phyloP scores from a whole-genome alignment of 139 green algal species.

The Pseudopediastrum boryanum region DNA sequence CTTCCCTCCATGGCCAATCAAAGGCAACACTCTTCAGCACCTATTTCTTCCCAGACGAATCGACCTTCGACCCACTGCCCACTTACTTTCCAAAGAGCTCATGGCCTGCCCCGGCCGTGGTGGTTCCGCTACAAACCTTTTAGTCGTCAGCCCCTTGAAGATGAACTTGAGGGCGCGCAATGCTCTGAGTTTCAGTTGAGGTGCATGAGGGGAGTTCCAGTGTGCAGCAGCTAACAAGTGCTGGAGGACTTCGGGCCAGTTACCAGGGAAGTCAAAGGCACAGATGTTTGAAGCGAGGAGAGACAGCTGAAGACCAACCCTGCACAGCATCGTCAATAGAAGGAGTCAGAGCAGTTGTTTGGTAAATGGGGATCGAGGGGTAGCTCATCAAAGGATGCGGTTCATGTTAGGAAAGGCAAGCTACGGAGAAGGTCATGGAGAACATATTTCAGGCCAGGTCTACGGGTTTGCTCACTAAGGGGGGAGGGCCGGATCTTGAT shows the following conservation, averaged over 20 bases:
- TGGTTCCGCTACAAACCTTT: constrained; percentile 77
- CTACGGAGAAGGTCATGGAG: too few relatives aligned
- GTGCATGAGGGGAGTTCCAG: constrained; percentile 21
- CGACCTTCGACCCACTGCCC: too few relatives aligned
- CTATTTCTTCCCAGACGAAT: too few relatives aligned
- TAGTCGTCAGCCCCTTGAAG: constrained; percentile 65
- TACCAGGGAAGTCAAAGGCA: constrained; percentile 71
- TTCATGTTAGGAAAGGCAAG: too few relatives aligned
- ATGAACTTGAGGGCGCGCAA: constrained; percentile 72
- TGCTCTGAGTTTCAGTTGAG: constrained; percentile 47
- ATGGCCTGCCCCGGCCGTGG: not conserved
- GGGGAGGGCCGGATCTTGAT: too few relatives aligned
- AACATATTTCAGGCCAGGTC: too few relatives aligned
- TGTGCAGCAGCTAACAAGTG: constrained; percentile 42
- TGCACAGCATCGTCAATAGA: not conserved
- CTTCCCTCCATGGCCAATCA: too few relatives aligned
- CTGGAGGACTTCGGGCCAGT: constrained; percentile 27
- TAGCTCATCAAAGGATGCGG: too few relatives aligned
- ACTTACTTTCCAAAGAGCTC: constrained; percentile 20
- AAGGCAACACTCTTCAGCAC: too few relatives aligned
- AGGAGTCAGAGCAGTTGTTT: too few relatives aligned
- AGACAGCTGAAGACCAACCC: constrained; percentile 68
- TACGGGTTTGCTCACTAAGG: too few relatives aligned
- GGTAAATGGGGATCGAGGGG: too few relatives aligned
- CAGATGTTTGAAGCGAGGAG: constrained; percentile 82